Base-by-base conservation (phyloP, 2,329 filamentous ascomycete species). In the Fusarium subglutinans region DNA sequence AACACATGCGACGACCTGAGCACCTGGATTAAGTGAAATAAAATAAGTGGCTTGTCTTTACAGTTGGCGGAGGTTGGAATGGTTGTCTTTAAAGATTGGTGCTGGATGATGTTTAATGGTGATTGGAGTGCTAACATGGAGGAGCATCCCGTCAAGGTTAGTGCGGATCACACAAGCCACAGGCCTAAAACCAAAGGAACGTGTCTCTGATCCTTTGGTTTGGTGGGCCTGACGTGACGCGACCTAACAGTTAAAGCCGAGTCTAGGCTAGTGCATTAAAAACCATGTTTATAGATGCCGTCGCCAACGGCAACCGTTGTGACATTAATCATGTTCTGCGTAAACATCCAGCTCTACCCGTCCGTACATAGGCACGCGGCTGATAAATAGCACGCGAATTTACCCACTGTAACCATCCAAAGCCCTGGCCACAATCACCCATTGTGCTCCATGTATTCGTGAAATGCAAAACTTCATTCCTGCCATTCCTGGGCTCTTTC, bases 391-490 rank as follows among this genome's bases (percentile, higher is more conserved):
- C 30, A 41, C 6, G 17, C 18, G 14, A 6, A 17, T 51, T 30
- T 15, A 24, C 30, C 55, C 59, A 44, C 41, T 30, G 30, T 20
- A 14, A 33, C 28, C 28, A n/a, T 24, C 44, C n/a, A 44, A 43
- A 28, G 33, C 38, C 38, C 35, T 20, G 24, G 37, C 24, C 65
- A 43, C 47, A 53, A 30, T 62, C 26, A 51, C 43, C 68, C 35
- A 38, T 20, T 63, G 53, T 38, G 70, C 38, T 54, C 47, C 33
- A 26, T 38, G 57, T 50, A 43, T 58, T 63, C 48, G 43, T 72
- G 38, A 66, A 66, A 69, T 74, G 70, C 75, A 74, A 78, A 79
- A 37, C 62, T 80, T 82, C 78, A 80, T 81, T 76, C 75, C 72
- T 74, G 65, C 69, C 74, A 48, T 66, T 62, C 66, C 79, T 75